A percentile compares a stretch with the other conserved stretches of the same genome.
Conservation (phyloP, 768 basidiomycete species). For the Paxillus ammoniavirescens region DNA sequence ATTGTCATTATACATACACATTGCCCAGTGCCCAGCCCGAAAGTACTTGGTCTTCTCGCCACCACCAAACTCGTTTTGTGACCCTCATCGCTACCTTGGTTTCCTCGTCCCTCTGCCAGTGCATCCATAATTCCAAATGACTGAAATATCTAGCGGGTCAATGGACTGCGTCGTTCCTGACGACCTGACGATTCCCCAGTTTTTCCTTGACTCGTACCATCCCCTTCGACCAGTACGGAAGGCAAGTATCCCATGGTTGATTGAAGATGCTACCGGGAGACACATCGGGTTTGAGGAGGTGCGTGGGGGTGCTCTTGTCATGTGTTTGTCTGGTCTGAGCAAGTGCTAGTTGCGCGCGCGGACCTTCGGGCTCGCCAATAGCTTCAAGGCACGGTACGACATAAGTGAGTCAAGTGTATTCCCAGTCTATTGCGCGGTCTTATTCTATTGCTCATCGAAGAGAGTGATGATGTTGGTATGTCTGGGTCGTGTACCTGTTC, state of each 20-base stretch:
- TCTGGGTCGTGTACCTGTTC: background rate
- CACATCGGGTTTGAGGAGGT: conserved; percentile 48
- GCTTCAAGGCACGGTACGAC: conserved; percentile 44
- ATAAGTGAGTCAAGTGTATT: conserved; percentile 39
- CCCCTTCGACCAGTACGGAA: conserved; percentile 46
- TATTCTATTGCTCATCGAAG: conserved; percentile 27
- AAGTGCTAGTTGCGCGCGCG: conserved; percentile 37
- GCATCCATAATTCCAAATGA: conserved; percentile 5
- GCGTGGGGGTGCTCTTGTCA: conserved; percentile 5
- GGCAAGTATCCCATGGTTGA: conserved; percentile 50
- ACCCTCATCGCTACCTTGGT: background rate
- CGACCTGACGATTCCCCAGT: conserved; percentile 63
- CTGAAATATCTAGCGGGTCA: conserved; percentile 27
- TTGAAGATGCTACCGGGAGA: conserved; percentile 55
- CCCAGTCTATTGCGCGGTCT: background rate
- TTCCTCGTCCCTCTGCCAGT: background rate
- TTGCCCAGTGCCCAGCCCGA: no score
- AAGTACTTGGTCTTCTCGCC: background rate
- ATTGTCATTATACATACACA: no score
- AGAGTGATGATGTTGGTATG: conserved; percentile 51
- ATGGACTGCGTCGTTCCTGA: conserved; percentile 51
- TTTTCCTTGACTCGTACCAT: conserved; percentile 50
- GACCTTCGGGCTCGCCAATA: conserved; percentile 54
- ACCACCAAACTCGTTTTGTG: background rate
- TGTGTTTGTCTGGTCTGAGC: background rate